phyloP scores from a whole-genome alignment of 2,329 filamentous ascomycete genomes.

The Tolypocladium ovalisporum region DNA sequence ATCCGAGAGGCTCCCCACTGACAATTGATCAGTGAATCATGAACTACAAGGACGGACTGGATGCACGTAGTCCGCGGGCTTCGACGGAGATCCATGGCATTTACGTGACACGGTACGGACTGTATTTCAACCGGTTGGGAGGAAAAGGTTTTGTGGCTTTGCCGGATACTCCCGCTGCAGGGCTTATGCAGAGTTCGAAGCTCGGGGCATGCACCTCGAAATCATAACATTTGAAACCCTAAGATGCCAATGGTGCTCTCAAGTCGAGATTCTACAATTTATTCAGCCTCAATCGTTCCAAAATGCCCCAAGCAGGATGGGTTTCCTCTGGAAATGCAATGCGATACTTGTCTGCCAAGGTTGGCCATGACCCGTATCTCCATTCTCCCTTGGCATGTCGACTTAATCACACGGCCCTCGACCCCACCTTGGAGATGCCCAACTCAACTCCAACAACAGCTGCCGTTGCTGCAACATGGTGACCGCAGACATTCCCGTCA shows the following conservation, averaged over 20 bases:
- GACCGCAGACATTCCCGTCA: constrained; percentile 57
- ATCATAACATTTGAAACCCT: background rate
- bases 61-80: background rate
- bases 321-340: background rate
- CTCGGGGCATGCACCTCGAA: background rate
- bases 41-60: too few relatives aligned
- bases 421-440: background rate
- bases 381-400: background rate
- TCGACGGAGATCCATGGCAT: background rate
- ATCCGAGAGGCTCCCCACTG: too few relatives aligned
- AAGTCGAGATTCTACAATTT: too few relatives aligned
- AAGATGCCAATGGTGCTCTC: too few relatives aligned
- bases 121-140: background rate
- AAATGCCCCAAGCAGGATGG: background rate
- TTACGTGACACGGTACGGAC: background rate
- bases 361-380: too few relatives aligned
- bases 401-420: background rate
- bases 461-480: background rate
- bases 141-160: background rate
- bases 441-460: background rate
- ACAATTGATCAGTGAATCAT: too few relatives aligned
- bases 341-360: too few relatives aligned
- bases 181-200: background rate
- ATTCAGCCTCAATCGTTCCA: too few relatives aligned
- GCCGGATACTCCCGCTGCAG: background rate